phyloP scores from a whole-genome alignment of 1,139 yeast species.

The Tardiomyces digboiensis region DNA sequence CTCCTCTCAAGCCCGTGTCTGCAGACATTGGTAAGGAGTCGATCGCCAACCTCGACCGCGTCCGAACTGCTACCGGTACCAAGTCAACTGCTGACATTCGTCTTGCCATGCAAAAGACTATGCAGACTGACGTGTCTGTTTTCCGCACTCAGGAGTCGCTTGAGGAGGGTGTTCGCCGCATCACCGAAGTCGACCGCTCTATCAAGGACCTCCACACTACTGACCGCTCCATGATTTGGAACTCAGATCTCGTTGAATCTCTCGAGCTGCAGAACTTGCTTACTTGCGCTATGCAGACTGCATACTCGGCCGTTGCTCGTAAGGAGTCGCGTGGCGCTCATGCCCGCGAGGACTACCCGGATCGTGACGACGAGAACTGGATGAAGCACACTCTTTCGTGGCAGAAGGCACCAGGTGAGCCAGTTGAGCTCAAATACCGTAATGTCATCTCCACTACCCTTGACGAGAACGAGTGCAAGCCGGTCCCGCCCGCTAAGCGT shows the following conservation, averaged over 20 bases:
- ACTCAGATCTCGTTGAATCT: conserved; percentile 93
- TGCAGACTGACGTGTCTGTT: conserved; percentile 97
- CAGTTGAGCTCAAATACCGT: conserved; percentile 77
- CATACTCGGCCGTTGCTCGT: conserved; percentile 90
- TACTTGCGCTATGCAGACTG: conserved; percentile 97
- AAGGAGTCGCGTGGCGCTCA: conserved; percentile 99
- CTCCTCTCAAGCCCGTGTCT: conserved; percentile 71
- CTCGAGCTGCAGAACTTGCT: conserved; percentile 93
- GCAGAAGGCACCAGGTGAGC: conserved; percentile 67
- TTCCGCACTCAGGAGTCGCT: conserved; percentile 91
- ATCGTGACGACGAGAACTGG: conserved; percentile 95
- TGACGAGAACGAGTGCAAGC: conserved; percentile 87
- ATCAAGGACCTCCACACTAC: conserved; percentile 73
- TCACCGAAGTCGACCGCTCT: conserved; percentile 63
- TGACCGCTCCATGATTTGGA: conserved; percentile 98
- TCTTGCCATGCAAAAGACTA: conserved; percentile 85
- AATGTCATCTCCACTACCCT: conserved; percentile 72
- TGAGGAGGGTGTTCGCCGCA: conserved; percentile 84
- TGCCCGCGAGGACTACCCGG: conserved; percentile 96
- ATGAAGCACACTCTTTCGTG: conserved; percentile 96
- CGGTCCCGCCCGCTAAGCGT: conserved; percentile 97
- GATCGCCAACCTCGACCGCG: conserved; percentile 78
- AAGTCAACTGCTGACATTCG: conserved; percentile 82
- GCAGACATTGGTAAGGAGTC: conserved; percentile 85
- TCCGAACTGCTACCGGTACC: conserved; percentile 81